phyloP scores from a whole-genome alignment of 345 rosid species.

The Brassica cretica region DNA sequence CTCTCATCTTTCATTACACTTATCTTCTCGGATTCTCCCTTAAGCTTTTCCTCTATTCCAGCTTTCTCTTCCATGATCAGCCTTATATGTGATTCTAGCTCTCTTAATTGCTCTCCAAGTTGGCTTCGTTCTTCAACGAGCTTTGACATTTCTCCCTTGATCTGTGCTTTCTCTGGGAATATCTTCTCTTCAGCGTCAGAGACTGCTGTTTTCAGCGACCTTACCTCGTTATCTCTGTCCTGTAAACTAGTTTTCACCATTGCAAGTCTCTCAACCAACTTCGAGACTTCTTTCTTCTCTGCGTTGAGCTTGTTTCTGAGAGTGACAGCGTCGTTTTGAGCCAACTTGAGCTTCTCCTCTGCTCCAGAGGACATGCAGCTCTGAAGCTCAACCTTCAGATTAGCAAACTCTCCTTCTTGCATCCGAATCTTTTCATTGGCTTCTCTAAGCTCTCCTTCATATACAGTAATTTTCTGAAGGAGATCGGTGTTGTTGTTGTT shows the following conservation, averaged over 20 bases:
- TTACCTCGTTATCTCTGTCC: slow-evolving; percentile 70
- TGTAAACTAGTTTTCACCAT: slow-evolving; percentile 62
- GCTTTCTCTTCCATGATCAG: slow-evolving; percentile 49
- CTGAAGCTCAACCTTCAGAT: slow-evolving; percentile 57
- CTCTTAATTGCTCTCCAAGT: slow-evolving; percentile 56
- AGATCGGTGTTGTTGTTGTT: slow-evolving; percentile 38
- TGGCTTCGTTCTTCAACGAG: slow-evolving; percentile 47
- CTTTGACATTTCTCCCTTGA: slow-evolving; percentile 62
- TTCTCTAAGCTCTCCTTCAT: slow-evolving; percentile 55
- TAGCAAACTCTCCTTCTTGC: slow-evolving; percentile 52
- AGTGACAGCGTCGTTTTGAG: slow-evolving; percentile 48
- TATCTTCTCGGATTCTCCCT: slow-evolving; percentile 30
- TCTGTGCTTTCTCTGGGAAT: slow-evolving; percentile 64
- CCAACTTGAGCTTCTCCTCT: slow-evolving; percentile 51
- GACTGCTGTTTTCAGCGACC: slow-evolving; percentile 54
- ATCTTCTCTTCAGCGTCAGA: slow-evolving; percentile 69
- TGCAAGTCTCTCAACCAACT: slow-evolving; percentile 58
- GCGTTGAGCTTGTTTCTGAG: slow-evolving; percentile 54
- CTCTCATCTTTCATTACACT: neutral
- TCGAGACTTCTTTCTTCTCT: slow-evolving; percentile 57
- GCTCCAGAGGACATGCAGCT: slow-evolving; percentile 36
- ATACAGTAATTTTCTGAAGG: slow-evolving; percentile 42
- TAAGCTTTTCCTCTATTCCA: slow-evolving; percentile 45
- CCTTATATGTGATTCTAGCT: slow-evolving; percentile 62
- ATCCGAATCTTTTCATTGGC: slow-evolving; percentile 53